Conservation (phyloP, 495 filamentous ascomycete species). For the Gamarada debralockiae region DNA sequence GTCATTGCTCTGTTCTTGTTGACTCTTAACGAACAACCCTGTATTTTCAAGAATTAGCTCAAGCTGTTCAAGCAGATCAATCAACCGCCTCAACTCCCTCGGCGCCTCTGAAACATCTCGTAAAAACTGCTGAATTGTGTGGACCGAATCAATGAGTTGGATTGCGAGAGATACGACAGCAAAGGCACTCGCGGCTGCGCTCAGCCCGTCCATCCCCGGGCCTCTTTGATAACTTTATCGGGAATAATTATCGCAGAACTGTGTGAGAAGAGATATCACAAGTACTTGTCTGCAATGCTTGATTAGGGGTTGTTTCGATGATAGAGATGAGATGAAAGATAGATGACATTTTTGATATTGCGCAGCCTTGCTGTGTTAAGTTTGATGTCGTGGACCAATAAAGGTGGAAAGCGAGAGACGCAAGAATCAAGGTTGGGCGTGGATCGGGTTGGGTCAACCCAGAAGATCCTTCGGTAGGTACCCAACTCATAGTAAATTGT, state of each 20-base stretch:
- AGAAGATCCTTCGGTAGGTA: no score
- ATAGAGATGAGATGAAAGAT: not conserved
- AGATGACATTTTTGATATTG: not conserved
- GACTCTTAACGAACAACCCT: not conserved
- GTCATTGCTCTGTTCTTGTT: not conserved
- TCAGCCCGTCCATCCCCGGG: not conserved
- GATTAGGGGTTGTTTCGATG: not conserved
- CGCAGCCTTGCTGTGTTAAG: not conserved
- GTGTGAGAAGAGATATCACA: not conserved
- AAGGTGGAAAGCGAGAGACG: no score
- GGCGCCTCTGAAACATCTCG: not conserved
- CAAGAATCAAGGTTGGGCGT: no score
- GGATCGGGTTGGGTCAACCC: no score
- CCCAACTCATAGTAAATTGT: no score
- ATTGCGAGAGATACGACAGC: not conserved
- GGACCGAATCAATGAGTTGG: not conserved
- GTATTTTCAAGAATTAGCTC: conserved; percentile 2
- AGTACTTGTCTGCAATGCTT: not conserved
- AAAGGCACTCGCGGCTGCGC: not conserved
- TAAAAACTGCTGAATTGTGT: not conserved
- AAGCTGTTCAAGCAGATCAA: conserved; percentile 2
- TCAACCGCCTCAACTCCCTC: not conserved
- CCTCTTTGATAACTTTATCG: not conserved
- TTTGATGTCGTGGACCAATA: not conserved
- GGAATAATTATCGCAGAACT: not conserved